Conservation (phyloP, 306 rosid genomes). For the Vicia faba region DNA sequence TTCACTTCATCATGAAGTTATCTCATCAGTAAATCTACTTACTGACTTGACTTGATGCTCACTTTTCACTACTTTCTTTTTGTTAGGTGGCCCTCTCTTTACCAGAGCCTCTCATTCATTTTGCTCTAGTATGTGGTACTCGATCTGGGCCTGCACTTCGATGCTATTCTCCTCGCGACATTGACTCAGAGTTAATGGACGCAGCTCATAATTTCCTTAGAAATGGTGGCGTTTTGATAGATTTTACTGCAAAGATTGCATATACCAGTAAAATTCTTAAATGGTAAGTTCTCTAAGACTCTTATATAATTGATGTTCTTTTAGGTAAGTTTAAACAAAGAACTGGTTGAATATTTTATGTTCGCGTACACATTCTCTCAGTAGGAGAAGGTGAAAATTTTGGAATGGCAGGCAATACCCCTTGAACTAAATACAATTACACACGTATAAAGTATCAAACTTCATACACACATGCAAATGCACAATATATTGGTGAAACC, state of each 20-base stretch:
- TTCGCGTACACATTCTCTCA: conserved; percentile 10
- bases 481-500: too few species aligned
- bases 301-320: conserved; percentile 9
- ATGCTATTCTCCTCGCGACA: conserved; percentile 72
- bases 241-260: conserved; percentile 56
- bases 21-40: background rate
- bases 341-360: conserved; percentile 16
- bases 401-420: background rate
- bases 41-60: conserved; percentile 2
- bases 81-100: conserved; percentile 80
- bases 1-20: background rate
- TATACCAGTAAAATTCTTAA: conserved; percentile 66
- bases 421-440: too few species aligned
- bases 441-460: too few species aligned
- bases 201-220: conserved; percentile 66
- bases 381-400: background rate
- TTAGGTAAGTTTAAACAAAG: background rate
- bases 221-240: conserved; percentile 61
- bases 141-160: conserved; percentile 80
- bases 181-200: conserved; percentile 73
- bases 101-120: conserved; percentile 85
- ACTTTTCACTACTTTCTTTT: conserved; percentile 6
- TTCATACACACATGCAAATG: too few species aligned
- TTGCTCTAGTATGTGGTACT: conserved; percentile 72
- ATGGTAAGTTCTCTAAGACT: conserved; percentile 58